These are phyloP conservation scores for Phanerodontia chrysosporium DNA, from an alignment of 768 basidiomycete species.

Conservation along the genomic window DNA sequence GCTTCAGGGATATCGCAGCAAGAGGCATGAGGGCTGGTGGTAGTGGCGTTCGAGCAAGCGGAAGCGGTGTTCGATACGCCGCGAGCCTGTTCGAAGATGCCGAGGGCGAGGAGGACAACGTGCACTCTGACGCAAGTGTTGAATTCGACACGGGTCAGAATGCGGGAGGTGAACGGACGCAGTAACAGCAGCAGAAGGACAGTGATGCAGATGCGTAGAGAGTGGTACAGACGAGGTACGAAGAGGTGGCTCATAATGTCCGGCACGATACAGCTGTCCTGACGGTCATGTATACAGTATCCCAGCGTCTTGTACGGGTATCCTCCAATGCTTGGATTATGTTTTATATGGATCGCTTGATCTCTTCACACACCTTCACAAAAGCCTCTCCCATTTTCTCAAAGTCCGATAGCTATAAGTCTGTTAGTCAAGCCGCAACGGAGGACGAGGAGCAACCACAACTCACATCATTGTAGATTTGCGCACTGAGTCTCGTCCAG, in stretches of 20 bases:
- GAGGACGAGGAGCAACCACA: neutral
- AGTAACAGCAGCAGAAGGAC: too few species aligned
- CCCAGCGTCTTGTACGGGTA: neutral
- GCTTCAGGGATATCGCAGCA: too few species aligned
- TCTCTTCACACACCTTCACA: constrained; percentile 17
- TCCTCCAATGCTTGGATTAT: neutral
- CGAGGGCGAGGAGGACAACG: neutral
- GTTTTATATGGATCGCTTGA: neutral
- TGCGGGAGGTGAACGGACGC: neutral
- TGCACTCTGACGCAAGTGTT: neutral
- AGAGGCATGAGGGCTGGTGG: neutral
- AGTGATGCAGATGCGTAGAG: too few species aligned
- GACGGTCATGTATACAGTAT: too few species aligned
- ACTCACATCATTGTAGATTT: constrained; percentile 32
- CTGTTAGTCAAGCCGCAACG: too few species aligned
- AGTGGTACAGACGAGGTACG: too few species aligned
- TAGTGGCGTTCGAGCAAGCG: too few species aligned
- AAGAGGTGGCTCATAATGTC: too few species aligned
- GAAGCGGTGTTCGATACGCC: neutral
- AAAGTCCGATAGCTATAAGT: constrained; percentile 28
- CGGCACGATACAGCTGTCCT: too few species aligned
- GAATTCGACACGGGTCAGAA: neutral
- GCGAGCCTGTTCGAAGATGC: neutral
- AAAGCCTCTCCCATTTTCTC: constrained; percentile 24
- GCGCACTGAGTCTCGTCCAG: constrained; percentile 30